Percentiles rank a stretch among this genome's conserved stretches.
Evolutionary conservation across 75 land plant genomes (phyloP).

Genomic region (Azolla pinnata): DNA sequence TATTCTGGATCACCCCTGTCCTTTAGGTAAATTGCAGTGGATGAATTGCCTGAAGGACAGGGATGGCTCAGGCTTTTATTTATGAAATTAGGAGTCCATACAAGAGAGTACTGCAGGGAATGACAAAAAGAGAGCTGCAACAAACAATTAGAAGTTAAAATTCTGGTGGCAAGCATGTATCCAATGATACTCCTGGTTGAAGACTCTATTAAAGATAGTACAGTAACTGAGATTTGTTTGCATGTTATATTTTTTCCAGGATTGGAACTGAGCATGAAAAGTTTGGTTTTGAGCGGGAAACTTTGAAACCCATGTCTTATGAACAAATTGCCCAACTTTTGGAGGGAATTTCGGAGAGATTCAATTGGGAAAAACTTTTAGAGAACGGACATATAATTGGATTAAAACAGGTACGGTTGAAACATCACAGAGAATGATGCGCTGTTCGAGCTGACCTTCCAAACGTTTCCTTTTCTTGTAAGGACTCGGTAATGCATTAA

Average conservation of each 20-base stretch:
- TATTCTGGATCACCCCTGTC: too few species aligned
- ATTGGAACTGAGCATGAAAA: slow-evolving; percentile 99
- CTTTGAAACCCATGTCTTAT: slow-evolving; percentile 68
- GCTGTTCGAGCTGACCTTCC: too few species aligned
- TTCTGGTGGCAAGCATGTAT: not conserved
- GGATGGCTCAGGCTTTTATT: not conserved
- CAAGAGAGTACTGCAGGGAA: not conserved
- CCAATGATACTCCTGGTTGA: not conserved
- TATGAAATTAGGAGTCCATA: not conserved
- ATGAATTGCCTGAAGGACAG: too few species aligned
- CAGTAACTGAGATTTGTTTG: too few species aligned
- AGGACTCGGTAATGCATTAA: too few species aligned
- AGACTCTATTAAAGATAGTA: too few species aligned
- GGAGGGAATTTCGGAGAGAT: slow-evolving; percentile 73
- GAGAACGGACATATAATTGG: slow-evolving; percentile 87
- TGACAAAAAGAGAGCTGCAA: not conserved
- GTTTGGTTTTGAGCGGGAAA: slow-evolving; percentile 78
- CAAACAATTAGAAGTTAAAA: not conserved
- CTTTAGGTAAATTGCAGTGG: too few species aligned
- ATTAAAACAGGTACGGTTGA: slow-evolving; percentile 64
- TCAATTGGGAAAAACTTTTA: slow-evolving; percentile 86
- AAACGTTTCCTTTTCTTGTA: too few species aligned
- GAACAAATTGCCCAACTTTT: slow-evolving; percentile 82
- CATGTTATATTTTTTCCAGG: slow-evolving; percentile 29
- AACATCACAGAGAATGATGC: too few species aligned